Percentiles rank a stretch among this genome's conserved stretches.
These are phyloP conservation scores for Vanrija humicola DNA, from an alignment of 1,284 basidiomycete species.

Conservation along the genomic window DNA sequence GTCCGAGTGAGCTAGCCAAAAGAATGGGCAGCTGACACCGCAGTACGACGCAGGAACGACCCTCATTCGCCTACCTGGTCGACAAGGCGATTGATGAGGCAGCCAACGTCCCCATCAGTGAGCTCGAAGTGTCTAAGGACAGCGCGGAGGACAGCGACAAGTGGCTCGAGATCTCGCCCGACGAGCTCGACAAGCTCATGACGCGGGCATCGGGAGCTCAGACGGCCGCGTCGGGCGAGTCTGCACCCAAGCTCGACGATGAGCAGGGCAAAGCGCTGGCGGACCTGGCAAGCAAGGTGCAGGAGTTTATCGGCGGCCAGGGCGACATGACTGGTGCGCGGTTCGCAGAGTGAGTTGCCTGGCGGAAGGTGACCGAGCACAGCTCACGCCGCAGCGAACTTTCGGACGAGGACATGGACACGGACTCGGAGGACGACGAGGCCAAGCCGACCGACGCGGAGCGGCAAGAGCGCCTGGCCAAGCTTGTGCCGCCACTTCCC, in stretches of 20 bases:
- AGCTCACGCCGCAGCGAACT: conserved; percentile 29
- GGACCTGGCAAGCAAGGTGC: conserved; percentile 74
- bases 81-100: conserved; percentile 57
- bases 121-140: conserved; percentile 15
- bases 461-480: conserved; percentile 34
- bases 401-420: conserved; percentile 50
- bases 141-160: conserved; percentile 39
- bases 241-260: conserved; percentile 50
- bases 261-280: conserved; percentile 67
- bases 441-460: conserved; percentile 32
- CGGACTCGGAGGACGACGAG: conserved; percentile 34
- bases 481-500: conserved; percentile 47
- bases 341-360: conserved; percentile 72
- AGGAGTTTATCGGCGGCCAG: conserved; percentile 78
- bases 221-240: conserved; percentile 43
- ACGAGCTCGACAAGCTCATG: conserved; percentile 47
- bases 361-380: too few relatives aligned
- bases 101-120: neutral
- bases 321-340: conserved; percentile 79
- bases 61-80: conserved; percentile 68
- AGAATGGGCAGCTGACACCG: neutral
- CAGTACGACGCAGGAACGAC: conserved; percentile 52
- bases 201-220: conserved; percentile 30
- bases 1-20: conserved; percentile 58
- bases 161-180: conserved; percentile 45